Evolutionary conservation across 129 eudicot species (phyloP).

Genomic region (Glebionis coronaria): DNA sequence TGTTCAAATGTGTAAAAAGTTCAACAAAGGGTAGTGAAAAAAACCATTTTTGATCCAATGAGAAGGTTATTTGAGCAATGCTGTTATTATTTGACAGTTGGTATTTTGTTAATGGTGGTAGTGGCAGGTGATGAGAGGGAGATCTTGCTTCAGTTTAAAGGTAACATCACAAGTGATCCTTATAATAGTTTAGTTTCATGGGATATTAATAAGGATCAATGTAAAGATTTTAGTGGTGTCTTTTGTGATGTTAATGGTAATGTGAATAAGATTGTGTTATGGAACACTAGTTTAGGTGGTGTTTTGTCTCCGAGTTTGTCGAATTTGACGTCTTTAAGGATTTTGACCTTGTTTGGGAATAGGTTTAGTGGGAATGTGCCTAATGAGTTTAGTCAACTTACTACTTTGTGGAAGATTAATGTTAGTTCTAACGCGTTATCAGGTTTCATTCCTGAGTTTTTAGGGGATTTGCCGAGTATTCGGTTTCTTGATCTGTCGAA

Average conservation of each 20-base stretch:
- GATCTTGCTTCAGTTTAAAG: slow-evolving; percentile 88
- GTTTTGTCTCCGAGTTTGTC: slow-evolving; percentile 72
- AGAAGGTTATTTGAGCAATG: slow-evolving; percentile 36
- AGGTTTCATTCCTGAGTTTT: slow-evolving; percentile 79
- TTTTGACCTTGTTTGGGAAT: slow-evolving; percentile 77
- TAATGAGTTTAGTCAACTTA: slow-evolving; percentile 61
- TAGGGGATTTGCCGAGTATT: slow-evolving; percentile 68
- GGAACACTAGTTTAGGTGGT: slow-evolving; percentile 89
- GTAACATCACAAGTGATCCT: slow-evolving; percentile 84
- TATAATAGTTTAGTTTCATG: slow-evolving; percentile 64
- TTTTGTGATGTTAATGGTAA: slow-evolving; percentile 74
- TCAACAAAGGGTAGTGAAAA: slow-evolving; percentile 19
- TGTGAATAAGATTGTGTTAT: slow-evolving; percentile 75
- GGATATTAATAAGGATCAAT: slow-evolving; percentile 63
- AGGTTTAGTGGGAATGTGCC: slow-evolving; percentile 75
- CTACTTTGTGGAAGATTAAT: slow-evolving; percentile 85
- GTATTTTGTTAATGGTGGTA: slow-evolving; percentile 28
- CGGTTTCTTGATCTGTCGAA: slow-evolving; percentile 88
- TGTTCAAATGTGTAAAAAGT: neutral
- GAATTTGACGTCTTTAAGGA: slow-evolving; percentile 58
- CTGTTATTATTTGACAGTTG: slow-evolving; percentile 17
- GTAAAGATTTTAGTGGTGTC: slow-evolving; percentile 75
- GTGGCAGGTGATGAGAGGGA: slow-evolving; percentile 53
- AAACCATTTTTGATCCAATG: slow-evolving; percentile 38
- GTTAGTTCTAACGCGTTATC: slow-evolving; percentile 85